Conservation (phyloP, 306 rosid genomes). For the Vigna hirtella region DNA sequence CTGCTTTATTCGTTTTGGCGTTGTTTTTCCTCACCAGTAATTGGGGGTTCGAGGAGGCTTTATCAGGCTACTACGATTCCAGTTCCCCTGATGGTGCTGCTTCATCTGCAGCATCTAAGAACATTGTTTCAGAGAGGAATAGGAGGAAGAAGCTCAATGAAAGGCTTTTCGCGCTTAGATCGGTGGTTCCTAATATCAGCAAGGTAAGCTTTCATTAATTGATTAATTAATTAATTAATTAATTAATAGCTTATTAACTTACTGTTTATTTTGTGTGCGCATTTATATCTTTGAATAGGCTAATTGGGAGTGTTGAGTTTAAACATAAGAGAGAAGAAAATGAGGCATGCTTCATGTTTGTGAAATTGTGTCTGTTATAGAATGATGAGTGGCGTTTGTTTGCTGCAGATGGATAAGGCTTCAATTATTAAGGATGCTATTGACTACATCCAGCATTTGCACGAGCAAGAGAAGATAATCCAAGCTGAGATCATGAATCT, state of each 20-base stretch:
- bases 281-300: not conserved
- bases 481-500: conserved; percentile 81
- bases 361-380: not conserved
- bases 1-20: not conserved
- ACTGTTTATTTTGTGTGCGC: conserved; percentile 1
- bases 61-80: conserved; percentile 79
- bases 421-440: conserved; percentile 94
- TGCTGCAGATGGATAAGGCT: conserved; percentile 94
- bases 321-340: no score
- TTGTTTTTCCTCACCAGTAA: conserved; percentile 43
- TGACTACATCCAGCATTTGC: conserved; percentile 77
- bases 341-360: no score
- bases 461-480: conserved; percentile 75
- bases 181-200: conserved; percentile 95
- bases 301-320: not conserved
- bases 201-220: conserved; percentile 56
- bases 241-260: no score
- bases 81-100: conserved; percentile 96
- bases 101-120: conserved; percentile 84
- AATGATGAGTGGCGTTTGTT: not conserved
- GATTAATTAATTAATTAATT: not conserved
- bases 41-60: conserved; percentile 83
- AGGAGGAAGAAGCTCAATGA: conserved; percentile 94
- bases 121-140: conserved; percentile 88
- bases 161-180: conserved; percentile 88